phyloP scores from a whole-genome alignment of 768 basidiomycete species.

The Punctularia strigosozonata region DNA sequence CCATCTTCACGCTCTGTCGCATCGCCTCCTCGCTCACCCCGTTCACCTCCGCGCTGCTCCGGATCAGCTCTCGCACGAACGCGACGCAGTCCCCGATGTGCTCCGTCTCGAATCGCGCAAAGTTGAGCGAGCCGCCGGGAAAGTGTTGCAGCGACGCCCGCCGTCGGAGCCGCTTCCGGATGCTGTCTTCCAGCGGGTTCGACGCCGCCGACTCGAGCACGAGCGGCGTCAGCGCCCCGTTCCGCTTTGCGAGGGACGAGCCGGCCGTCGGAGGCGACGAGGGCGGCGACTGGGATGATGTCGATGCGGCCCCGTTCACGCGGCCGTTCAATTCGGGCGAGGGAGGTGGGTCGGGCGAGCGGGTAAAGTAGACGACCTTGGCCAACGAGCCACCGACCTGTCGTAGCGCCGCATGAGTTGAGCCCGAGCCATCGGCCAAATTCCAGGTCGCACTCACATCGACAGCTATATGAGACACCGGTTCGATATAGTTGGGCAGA shows the following conservation, averaged over 20 bases:
- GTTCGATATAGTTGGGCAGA: constrained; percentile 94
- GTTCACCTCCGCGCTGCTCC: constrained; percentile 76
- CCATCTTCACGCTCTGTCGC: constrained; percentile 87
- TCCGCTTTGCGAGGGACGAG: constrained; percentile 29
- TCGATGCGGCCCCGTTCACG: constrained; percentile 31
- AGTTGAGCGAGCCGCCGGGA: constrained; percentile 94
- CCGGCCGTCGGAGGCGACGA: constrained; percentile 18
- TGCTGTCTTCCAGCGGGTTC: constrained; percentile 24
- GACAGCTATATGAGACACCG: constrained; percentile 93
- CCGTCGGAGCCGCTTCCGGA: constrained; percentile 53
- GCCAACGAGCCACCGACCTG: constrained; percentile 96
- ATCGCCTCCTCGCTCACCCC: constrained; percentile 83
- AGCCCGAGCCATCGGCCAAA: constrained; percentile 5
- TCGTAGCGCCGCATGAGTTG: constrained; percentile 6
- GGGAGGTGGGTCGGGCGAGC: constrained; percentile 76
- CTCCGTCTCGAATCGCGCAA: constrained; percentile 92
- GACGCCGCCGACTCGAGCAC: constrained; percentile 41
- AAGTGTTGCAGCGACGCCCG: constrained; percentile 62
- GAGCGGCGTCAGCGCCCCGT: constrained; percentile 75
- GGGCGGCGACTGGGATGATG: constrained; percentile 20
- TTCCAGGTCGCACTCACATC: constrained; percentile 53
- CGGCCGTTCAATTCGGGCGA: constrained; percentile 56
- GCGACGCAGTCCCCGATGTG: constrained; percentile 73
- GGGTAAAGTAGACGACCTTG: constrained; percentile 97
- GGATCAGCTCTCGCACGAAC: constrained; percentile 82